Conservation (phyloP, 129 eudicot species). For the Lactuca sativa region DNA sequence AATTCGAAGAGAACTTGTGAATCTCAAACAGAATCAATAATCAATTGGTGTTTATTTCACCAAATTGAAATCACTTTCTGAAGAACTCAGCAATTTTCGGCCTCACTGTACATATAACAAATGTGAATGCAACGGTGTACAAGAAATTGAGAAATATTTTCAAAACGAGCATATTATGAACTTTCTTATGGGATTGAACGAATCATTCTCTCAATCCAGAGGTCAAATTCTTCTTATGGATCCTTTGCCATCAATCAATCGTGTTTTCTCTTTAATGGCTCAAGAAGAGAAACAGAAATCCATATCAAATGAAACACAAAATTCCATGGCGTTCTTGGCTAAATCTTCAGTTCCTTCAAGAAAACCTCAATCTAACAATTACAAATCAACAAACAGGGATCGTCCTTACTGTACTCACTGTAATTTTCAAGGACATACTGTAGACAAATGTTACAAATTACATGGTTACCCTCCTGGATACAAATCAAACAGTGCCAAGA, state of each 20-base stretch:
- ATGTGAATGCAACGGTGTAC: not conserved
- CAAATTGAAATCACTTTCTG: not conserved
- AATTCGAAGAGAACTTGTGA: too few relatives aligned
- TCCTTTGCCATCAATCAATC: not conserved
- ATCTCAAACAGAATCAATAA: too few relatives aligned
- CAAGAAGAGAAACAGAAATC: not conserved
- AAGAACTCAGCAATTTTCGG: not conserved
- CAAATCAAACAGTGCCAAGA: too few relatives aligned
- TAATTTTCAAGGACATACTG: too few relatives aligned
- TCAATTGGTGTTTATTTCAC: not conserved
- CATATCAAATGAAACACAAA: not conserved
- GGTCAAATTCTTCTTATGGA: slow-evolving; percentile 6
- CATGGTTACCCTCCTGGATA: too few relatives aligned
- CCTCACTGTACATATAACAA: not conserved
- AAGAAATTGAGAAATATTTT: not conserved
- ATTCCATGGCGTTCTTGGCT: not conserved
- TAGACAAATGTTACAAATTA: too few relatives aligned
- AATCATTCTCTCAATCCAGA: not conserved
- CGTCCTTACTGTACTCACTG: too few relatives aligned
- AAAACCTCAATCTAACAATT: too few relatives aligned
- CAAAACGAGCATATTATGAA: not conserved
- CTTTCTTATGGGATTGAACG: slow-evolving; percentile 8
- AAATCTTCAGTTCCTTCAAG: not conserved
- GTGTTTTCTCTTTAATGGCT: not conserved
- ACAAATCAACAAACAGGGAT: too few relatives aligned